These are phyloP conservation scores for Platanthera guangdongensis DNA, from an alignment of 106 monocot species.

Conservation along the genomic window DNA sequence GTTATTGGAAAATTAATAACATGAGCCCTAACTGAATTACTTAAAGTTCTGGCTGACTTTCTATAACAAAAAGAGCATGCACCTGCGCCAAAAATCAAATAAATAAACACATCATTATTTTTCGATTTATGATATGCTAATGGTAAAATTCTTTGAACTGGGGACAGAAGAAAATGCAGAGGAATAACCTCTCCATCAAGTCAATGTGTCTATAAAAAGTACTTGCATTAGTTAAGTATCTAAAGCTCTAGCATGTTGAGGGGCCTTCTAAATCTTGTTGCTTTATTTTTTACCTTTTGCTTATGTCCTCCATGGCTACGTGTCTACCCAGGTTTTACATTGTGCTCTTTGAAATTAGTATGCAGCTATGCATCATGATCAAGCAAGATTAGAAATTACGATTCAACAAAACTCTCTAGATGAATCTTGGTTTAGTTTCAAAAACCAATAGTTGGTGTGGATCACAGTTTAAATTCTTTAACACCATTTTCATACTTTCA, in stretches of 20 bases:
- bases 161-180: not conserved
- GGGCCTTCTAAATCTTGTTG: not conserved
- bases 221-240: not conserved
- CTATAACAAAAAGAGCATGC: not conserved
- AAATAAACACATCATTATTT: not conserved
- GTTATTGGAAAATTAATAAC: not conserved
- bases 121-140: not conserved
- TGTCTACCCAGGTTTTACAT: not conserved
- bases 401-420: not conserved
- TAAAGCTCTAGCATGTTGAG: not conserved
- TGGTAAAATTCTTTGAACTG: not conserved
- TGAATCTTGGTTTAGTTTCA: not conserved
- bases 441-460: not conserved
- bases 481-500: not conserved
- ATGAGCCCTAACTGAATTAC: not conserved
- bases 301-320: not conserved
- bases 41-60: not conserved
- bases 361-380: not conserved
- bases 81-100: not conserved
- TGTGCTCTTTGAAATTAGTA: not conserved
- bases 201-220: not conserved
- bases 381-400: not conserved
- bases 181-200: not conserved
- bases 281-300: not conserved
- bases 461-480: not conserved